These are phyloP conservation scores for Prototheca cutis DNA, from an alignment of 163 green algal species.

Conservation along the genomic window DNA sequence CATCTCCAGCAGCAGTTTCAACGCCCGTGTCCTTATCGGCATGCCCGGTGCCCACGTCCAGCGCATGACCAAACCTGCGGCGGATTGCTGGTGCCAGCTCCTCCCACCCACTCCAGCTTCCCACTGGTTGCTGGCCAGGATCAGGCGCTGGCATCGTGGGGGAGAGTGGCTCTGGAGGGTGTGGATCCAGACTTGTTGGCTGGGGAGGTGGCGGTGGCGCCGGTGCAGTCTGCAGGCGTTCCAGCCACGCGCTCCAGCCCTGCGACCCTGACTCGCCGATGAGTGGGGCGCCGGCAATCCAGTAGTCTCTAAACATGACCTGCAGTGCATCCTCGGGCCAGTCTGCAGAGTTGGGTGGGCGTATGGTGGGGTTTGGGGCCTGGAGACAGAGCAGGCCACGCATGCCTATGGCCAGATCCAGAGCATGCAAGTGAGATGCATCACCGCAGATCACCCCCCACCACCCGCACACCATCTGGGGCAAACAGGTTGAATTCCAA, in stretches of 20 bases:
- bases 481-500: constrained; percentile 64
- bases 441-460: no score
- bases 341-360: background rate
- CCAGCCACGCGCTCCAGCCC: constrained; percentile 51
- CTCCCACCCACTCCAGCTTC: constrained; percentile 9
- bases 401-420: no score
- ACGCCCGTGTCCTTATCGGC: constrained; percentile 1
- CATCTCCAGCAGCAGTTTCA: no score
- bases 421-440: no score
- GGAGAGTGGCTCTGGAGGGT: background rate
- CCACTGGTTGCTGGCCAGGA: constrained; percentile 1
- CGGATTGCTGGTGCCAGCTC: constrained; percentile 9
- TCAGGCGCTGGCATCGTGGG: background rate
- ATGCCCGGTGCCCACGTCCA: constrained; percentile 4
- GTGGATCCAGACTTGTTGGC: background rate
- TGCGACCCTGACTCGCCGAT: constrained; percentile 44
- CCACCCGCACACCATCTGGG: constrained; percentile 23
- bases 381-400: no score
- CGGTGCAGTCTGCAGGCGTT: background rate
- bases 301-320: constrained; percentile 38
- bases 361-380: background rate
- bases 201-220: no score
- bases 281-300: constrained; percentile 30
- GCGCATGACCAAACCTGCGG: constrained; percentile 3
- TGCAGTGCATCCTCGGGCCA: constrained; percentile 18